These are phyloP conservation scores for Podaxis sp. DNA, from an alignment of 768 basidiomycete genomes.

Conservation along the genomic window DNA sequence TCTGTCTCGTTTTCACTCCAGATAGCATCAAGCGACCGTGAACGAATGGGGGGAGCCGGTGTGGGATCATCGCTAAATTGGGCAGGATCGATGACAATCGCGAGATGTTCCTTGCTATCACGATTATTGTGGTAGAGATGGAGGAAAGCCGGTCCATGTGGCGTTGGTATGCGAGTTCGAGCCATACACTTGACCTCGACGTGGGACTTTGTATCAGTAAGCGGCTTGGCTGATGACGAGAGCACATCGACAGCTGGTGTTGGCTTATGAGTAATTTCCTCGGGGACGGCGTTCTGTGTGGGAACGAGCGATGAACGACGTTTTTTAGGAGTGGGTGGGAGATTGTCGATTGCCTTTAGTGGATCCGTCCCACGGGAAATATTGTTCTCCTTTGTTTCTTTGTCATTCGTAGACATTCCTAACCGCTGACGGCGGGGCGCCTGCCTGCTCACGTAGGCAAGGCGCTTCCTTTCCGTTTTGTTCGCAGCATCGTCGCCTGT, in stretches of 20 bases:
- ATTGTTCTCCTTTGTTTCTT: slow-evolving; percentile 51
- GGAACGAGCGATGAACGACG: slow-evolving; percentile 31
- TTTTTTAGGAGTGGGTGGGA: slow-evolving; percentile 35
- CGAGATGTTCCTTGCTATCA: slow-evolving; percentile 93
- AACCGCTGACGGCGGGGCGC: slow-evolving; percentile 66
- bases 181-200: slow-evolving; percentile 88
- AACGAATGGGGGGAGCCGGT: slow-evolving; percentile 68
- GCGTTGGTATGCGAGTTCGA: slow-evolving; percentile 94
- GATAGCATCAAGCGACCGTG: slow-evolving; percentile 70
- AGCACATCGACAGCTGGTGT: slow-evolving; percentile 17
- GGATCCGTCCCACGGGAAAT: slow-evolving; percentile 32
- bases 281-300: slow-evolving; percentile 6
- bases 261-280: slow-evolving; percentile 22
- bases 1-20: slow-evolving; percentile 88
- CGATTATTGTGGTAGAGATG: slow-evolving; percentile 93
- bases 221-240: slow-evolving; percentile 19
- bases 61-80: slow-evolving; percentile 56
- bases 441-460: slow-evolving; percentile 70
- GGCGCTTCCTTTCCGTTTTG: slow-evolving; percentile 38
- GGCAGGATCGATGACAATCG: slow-evolving; percentile 88
- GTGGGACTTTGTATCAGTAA: slow-evolving; percentile 22
- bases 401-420: slow-evolving; percentile 22
- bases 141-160: slow-evolving; percentile 88
- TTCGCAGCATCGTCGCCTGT: slow-evolving; percentile 35
- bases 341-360: slow-evolving; percentile 33